Evolutionary conservation across 202 grass and related monocot genomes (phyloP), one percentile per base, ranked within the genome.

Genomic region (Brachypodium distachyon): DNA sequence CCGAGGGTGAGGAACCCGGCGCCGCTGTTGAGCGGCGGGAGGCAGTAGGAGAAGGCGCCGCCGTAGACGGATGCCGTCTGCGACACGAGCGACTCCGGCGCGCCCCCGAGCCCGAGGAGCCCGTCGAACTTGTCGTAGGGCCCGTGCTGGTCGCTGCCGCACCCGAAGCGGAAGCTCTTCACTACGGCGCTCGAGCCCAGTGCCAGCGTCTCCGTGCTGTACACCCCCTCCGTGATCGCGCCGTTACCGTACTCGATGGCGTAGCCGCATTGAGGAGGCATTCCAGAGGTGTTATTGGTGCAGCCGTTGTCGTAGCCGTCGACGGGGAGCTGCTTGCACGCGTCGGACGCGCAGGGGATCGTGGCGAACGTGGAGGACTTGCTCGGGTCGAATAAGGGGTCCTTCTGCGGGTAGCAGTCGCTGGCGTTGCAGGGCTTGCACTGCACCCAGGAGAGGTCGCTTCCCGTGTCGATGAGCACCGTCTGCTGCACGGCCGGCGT

Each of bases 381-480:
- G 48, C 12, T 54, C 0, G 85, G 82, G 8, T 92, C 65, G 1
- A 92, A 92, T 0, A 83, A 5, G 0, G 70, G 82, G 22, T 85
- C 70, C 6, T 76, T 81, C 73, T 89, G 77, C 0, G 57, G 23
- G 78, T 73, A 89, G 51, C 82, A 89, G 5, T 36, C 5, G 8
- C 21, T 49, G 60, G 39, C 2, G 61, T 42, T 28, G 82, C 90
- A 92, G 1, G 90, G 86, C 56, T 11, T 0, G 70, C 90, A 88
- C 41, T 88, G 86, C 34, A 92, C 73, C 90, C 90, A 92, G 14
- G 74, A 76, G 31, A 92, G 23, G 51, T 83, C 86, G 70, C 86
- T 89, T 51, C 79, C 86, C 18, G 83, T 92, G 86, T 92, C 83
- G 5, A 92, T 52, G 29, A 64, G 12, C 9, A 92, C 2, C 4